phyloP scores from a whole-genome alignment of 2,329 filamentous ascomycete genomes.

The Xylaria sp. region DNA sequence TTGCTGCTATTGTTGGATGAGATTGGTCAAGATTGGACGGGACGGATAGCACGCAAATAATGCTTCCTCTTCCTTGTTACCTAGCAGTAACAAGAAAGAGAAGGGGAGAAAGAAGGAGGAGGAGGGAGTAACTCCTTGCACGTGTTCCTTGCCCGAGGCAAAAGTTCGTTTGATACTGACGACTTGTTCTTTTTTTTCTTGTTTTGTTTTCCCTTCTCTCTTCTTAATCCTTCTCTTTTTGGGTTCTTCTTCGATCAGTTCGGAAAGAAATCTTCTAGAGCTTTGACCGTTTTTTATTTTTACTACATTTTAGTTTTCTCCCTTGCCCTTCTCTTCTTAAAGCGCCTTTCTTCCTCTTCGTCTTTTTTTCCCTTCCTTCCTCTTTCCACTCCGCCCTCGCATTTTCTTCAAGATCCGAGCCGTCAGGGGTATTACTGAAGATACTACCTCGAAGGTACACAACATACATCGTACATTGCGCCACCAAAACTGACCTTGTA shows the following conservation, averaged over 20 bases:
- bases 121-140: slow-evolving; percentile 1
- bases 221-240: no score
- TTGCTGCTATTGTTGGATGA: slow-evolving; percentile 6
- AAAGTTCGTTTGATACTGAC: slow-evolving; percentile 11
- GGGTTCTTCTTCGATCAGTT: background rate
- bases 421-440: slow-evolving; percentile 29
- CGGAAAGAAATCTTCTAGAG: background rate
- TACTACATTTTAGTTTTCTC: background rate
- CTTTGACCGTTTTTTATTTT: background rate
- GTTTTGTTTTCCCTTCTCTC: no score
- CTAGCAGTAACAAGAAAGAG: slow-evolving; percentile 4
- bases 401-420: slow-evolving; percentile 18
- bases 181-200: slow-evolving; percentile 4
- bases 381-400: slow-evolving; percentile 26
- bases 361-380: slow-evolving; percentile 2
- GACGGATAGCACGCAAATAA: background rate
- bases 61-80: background rate
- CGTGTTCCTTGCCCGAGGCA: slow-evolving; percentile 11
- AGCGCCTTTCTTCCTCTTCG: background rate
- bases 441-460: slow-evolving; percentile 10
- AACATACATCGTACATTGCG: slow-evolving; percentile 5
- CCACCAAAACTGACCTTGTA: slow-evolving; percentile 1
- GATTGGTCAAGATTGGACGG: slow-evolving; percentile 1
- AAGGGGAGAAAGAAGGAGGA: background rate
- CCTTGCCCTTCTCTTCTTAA: background rate